Evolutionary conservation across 2,329 filamentous ascomycete species (phyloP).

Genomic region (Hymenoscyphus albidus): DNA sequence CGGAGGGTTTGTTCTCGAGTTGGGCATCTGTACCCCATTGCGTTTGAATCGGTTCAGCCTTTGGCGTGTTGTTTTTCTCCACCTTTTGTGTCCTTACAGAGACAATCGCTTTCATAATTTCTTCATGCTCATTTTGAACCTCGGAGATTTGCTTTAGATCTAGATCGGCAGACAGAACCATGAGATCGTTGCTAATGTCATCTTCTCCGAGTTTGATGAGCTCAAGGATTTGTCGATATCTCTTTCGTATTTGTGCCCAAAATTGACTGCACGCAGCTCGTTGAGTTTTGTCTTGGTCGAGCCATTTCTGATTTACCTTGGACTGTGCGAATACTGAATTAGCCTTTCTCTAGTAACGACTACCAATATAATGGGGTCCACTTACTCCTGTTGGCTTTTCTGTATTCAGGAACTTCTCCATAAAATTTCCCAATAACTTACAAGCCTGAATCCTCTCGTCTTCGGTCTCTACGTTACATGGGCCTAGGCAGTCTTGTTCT

Average conservation of each 20-base stretch:
- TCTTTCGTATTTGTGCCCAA: neutral
- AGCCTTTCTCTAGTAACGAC: neutral
- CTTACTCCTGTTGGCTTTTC: slow-evolving; percentile 7
- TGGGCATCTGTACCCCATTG: slow-evolving; percentile 4
- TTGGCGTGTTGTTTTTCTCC: neutral
- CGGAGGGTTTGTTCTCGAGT: neutral
- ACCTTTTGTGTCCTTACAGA: neutral
- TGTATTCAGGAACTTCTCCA: slow-evolving; percentile 3
- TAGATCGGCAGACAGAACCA: neutral
- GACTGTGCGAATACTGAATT: neutral
- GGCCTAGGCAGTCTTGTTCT: neutral
- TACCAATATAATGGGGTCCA: neutral
- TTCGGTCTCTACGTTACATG: neutral
- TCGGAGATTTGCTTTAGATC: neutral
- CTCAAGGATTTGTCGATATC: neutral
- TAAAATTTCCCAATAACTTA: neutral
- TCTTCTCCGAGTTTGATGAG: slow-evolving; percentile 1
- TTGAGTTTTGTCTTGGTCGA: slow-evolving; percentile 9
- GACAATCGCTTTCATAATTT: neutral
- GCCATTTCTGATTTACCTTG: slow-evolving; percentile 1
- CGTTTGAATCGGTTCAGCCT: neutral
- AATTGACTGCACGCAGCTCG: slow-evolving; percentile 4
- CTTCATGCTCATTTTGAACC: neutral
- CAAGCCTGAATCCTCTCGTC: neutral
- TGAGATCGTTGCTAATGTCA: neutral